These are phyloP conservation scores for Casuarina glauca DNA, from an alignment of 306 rosid genomes.

Conservation along the genomic window DNA sequence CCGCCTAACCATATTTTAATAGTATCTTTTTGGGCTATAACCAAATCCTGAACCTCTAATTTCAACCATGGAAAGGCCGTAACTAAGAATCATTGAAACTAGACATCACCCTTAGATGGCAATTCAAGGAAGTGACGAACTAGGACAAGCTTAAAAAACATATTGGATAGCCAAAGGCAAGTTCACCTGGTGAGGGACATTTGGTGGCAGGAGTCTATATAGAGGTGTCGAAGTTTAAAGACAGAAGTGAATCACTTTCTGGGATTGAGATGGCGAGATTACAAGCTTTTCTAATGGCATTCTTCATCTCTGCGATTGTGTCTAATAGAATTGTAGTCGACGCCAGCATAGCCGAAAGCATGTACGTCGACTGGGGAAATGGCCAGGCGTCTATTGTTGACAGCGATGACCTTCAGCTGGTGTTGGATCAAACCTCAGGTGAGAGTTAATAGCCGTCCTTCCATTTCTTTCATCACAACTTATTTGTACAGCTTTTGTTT, in stretches of 20 bases:
- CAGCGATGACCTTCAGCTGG: constrained; percentile 67
- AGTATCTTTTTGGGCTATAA: no score
- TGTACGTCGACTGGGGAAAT: constrained; percentile 64
- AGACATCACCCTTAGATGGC: no score
- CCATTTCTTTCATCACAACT: constrained; percentile 2
- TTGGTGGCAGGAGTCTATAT: neutral
- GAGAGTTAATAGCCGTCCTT: neutral
- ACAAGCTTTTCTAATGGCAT: constrained; percentile 30
- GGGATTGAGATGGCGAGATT: constrained; percentile 36
- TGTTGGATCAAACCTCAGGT: constrained; percentile 70
- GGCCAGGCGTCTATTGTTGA: constrained; percentile 49
- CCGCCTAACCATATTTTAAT: no score
- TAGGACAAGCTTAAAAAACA: no score
- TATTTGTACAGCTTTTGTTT: neutral
- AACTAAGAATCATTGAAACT: no score
- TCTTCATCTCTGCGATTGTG: constrained; percentile 35
- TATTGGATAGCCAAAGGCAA: no score
- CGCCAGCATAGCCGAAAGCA: constrained; percentile 51
- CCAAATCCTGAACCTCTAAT: no score
- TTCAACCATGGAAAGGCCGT: no score
- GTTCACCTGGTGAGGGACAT: neutral
- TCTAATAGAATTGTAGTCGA: constrained; percentile 32
- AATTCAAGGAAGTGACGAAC: no score
- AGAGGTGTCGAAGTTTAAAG: neutral
- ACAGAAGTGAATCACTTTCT: constrained; percentile 2